Evolutionary conservation across 2,329 filamentous ascomycete genomes (phyloP).

Genomic region (Sclerotinia sclerotiorum): DNA sequence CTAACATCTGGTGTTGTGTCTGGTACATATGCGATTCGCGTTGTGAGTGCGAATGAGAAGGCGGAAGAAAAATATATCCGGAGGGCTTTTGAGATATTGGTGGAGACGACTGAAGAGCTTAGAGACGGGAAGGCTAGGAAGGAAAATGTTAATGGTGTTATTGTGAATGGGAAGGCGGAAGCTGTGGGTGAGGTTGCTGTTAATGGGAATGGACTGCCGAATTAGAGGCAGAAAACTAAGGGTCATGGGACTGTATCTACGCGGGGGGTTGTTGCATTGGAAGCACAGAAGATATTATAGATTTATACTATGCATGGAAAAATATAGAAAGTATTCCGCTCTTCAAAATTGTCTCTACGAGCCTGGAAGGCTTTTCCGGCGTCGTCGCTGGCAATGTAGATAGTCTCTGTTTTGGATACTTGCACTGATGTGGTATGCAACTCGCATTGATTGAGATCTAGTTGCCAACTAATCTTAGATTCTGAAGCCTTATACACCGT

Average conservation of each 20-base stretch:
- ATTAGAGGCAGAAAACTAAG: background rate
- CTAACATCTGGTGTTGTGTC: slow-evolving; percentile 75
- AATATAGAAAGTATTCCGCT: background rate
- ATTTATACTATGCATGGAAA: background rate
- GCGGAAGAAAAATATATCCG: slow-evolving; percentile 72
- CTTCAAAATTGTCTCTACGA: background rate
- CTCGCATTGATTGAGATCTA: no score
- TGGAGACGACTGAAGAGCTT: slow-evolving; percentile 44
- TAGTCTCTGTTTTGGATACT: background rate
- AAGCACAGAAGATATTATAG: background rate
- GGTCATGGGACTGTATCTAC: background rate
- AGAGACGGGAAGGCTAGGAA: slow-evolving; percentile 26
- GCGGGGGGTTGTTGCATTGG: background rate
- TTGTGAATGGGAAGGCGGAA: slow-evolving; percentile 28
- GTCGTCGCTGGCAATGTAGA: background rate
- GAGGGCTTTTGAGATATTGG: slow-evolving; percentile 71
- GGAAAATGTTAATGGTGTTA: background rate
- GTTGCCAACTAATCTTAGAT: no score
- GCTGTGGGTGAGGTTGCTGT: slow-evolving; percentile 25
- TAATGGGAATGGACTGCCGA: slow-evolving; percentile 27
- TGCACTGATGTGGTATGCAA: no score
- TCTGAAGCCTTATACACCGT: no score
- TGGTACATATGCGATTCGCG: slow-evolving; percentile 73
- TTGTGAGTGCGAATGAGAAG: slow-evolving; percentile 70
- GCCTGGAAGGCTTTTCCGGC: no score